Base-by-base conservation (phyloP, 305 asterid species). In the Withania somnifera region DNA sequence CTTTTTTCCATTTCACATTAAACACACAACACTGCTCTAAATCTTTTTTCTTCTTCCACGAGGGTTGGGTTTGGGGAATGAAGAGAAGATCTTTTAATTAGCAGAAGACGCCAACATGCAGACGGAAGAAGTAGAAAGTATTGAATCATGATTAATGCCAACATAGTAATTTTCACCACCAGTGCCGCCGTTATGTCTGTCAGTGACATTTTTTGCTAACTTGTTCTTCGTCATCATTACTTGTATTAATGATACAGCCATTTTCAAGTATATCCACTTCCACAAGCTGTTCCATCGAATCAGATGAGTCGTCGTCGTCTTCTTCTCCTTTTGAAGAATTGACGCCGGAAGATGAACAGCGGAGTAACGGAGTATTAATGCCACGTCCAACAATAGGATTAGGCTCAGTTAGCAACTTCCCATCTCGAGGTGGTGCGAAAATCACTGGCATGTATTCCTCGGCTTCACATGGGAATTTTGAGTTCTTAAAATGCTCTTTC, bases 381-480 rank as follows among this genome's bases (percentile, higher is more conserved):
- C 34, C 11, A 5, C 90, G 68, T 57, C 87, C 83, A 3, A 88
- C 73, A 4, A 95, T 87, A 0, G 97, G 94, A 7, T 81, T 83
- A 0, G 99, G 98, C 14, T 89, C 91, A 0, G 95, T 86, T 79
- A 93, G 15, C 1, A 2, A 53, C 82, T 84, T 83, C 17, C 99
- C 99, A 13, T 95, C 99, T 7, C 98, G 93, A 15, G 98, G 92
- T 3, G 99, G 99, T 0, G 89, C 40, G 89, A 95, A 94, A 51
- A 92, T 84, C 50, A 95, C 98, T 42, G 99, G 99, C 97, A 93
- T 92, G 89, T 91, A 91, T 84, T 91, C 97, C 78, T 93, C 97
- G 5, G 93, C 90, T 2, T 94, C 93, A 11, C 88, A 88, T 6
- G 97, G 99, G 89, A 95, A 95, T 88, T 93, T 95, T 2, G 99